Conservation (phyloP, 108 stramenopile species). For the Cyclotella atomus region DNA sequence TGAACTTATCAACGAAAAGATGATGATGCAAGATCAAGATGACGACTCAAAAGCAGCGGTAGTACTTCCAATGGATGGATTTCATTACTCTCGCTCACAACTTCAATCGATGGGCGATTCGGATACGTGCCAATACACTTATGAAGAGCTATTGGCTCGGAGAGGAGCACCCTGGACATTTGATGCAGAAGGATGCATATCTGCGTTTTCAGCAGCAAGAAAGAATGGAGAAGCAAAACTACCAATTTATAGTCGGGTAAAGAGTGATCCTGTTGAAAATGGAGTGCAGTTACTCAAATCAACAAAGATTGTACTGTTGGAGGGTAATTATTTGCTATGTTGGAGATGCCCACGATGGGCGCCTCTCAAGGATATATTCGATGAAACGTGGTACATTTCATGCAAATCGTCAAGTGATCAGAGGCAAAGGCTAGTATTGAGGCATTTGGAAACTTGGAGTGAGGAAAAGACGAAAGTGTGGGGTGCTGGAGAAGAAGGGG, state of each 20-base stretch:
- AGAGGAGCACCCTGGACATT: conserved; percentile 82
- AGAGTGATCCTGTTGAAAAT: conserved; percentile 65
- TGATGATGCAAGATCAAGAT: neutral
- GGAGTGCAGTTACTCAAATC: conserved; percentile 35
- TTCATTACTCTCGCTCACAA: conserved; percentile 57
- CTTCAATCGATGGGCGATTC: conserved; percentile 43
- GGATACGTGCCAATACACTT: conserved; percentile 9
- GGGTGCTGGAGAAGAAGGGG: conserved; percentile 56
- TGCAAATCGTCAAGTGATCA: conserved; percentile 44
- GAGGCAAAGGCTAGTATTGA: conserved; percentile 48
- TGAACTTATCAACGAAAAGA: conserved; percentile 29
- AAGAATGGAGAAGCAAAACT: conserved; percentile 42
- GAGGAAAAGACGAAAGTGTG: conserved; percentile 60
- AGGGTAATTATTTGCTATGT: conserved; percentile 68
- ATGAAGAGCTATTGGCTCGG: conserved; percentile 49
- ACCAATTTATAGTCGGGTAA: conserved; percentile 60
- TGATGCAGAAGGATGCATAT: conserved; percentile 55
- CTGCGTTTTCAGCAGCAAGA: conserved; percentile 46
- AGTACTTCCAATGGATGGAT: conserved; percentile 79
- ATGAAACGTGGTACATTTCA: conserved; percentile 75
- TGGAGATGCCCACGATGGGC: conserved; percentile 61
- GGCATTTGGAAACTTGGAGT: conserved; percentile 68
- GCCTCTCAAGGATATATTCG: conserved; percentile 53
- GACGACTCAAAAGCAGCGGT: conserved; percentile 18
- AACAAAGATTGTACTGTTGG: conserved; percentile 67